Conservation (phyloP, 805 yeast genomes). For the Schizosaccharomyces pombe region ASM294v3 CU329670.1:4572501-4573000, state of each 20-base stretch:
- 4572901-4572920: neutral
- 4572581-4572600: slow-evolving; percentile 54
- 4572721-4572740: slow-evolving; percentile 23
- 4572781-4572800: neutral
- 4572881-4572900: neutral
- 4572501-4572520: slow-evolving; percentile 5
- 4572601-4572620: slow-evolving; percentile 29
- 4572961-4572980: neutral
- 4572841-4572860: neutral
- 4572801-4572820: neutral
- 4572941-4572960: neutral
- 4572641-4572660: slow-evolving; percentile 15
- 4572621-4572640: slow-evolving; percentile 16
- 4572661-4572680: slow-evolving; percentile 17
- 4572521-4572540: slow-evolving; percentile 17
- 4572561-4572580: slow-evolving; percentile 34
- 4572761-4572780: slow-evolving; percentile 32
- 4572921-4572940: neutral
- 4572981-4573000: neutral
- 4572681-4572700: slow-evolving; percentile 16
- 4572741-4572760: slow-evolving; percentile 49
- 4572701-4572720: slow-evolving; percentile 8
- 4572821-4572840: neutral
- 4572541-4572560: slow-evolving; percentile 19
- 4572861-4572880: neutral